Evolutionary conservation across 176 grass and related monocot species (phyloP).

Genomic region (Secale cereale): DNA sequence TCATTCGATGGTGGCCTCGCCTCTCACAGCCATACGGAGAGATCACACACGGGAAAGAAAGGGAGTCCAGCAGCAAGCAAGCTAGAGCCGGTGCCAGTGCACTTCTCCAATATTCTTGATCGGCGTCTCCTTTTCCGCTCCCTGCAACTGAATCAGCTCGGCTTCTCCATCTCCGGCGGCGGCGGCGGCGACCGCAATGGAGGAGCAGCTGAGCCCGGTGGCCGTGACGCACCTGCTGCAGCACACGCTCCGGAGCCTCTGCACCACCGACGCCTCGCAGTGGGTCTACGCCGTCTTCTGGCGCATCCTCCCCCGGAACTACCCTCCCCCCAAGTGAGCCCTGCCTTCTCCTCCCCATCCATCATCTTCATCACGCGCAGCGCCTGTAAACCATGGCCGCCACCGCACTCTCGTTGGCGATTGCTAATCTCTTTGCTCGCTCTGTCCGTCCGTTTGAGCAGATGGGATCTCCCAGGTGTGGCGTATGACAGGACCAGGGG

Average conservation of each 20-base stretch:
- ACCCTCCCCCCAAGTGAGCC: slow-evolving; percentile 77
- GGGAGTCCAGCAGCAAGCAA: not conserved
- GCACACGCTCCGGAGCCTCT: slow-evolving; percentile 90
- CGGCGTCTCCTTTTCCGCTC: not conserved
- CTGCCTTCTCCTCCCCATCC: not conserved
- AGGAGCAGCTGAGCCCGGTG: slow-evolving; percentile 81
- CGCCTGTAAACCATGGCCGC: not conserved
- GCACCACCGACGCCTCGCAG: slow-evolving; percentile 58
- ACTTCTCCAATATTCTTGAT: not conserved
- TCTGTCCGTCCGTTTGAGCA: slow-evolving; percentile 1
- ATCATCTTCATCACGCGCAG: not conserved
- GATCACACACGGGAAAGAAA: slow-evolving; percentile 4
- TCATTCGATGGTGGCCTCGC: slow-evolving; percentile 47
- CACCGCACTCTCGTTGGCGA: not conserved
- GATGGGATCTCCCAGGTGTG: slow-evolving; percentile 92
- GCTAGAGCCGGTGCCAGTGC: not conserved
- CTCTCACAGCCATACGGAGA: slow-evolving; percentile 36
- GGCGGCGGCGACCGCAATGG: slow-evolving; percentile 39
- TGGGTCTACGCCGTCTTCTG: slow-evolving; percentile 96
- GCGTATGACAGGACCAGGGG: slow-evolving; percentile 88
- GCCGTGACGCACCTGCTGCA: slow-evolving; percentile 88
- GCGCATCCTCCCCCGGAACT: slow-evolving; percentile 85
- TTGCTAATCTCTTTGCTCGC: not conserved
- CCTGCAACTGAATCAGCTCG: not conserved
- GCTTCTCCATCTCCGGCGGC: not conserved